Evolutionary conservation across 1,139 yeast genomes (phyloP).

Genomic region (Candida smagusa): DNA sequence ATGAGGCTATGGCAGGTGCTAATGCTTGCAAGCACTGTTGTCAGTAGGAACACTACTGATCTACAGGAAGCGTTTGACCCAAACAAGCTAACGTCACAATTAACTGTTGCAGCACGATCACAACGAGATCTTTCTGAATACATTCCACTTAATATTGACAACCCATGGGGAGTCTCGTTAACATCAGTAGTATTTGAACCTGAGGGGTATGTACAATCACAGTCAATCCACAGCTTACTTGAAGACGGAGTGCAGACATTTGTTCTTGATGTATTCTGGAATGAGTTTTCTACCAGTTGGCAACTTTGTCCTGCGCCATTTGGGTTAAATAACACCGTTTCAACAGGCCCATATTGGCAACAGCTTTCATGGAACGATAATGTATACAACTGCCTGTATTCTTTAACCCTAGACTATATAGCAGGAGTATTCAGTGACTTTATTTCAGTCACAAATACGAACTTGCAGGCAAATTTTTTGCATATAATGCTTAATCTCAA

Average conservation of each 20-base stretch:
- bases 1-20: too few species aligned
- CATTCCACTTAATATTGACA: slow-evolving; percentile 55
- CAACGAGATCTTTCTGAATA: slow-evolving; percentile 66
- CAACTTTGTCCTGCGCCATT: slow-evolving; percentile 66
- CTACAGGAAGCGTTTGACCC: too few species aligned
- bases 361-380: slow-evolving; percentile 25
- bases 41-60: too few species aligned
- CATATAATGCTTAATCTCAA: slow-evolving; percentile 49
- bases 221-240: slow-evolving; percentile 35
- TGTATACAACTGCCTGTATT: slow-evolving; percentile 39
- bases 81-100: not conserved
- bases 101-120: slow-evolving; percentile 45
- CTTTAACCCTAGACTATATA: slow-evolving; percentile 40
- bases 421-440: slow-evolving; percentile 34
- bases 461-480: slow-evolving; percentile 53
- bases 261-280: slow-evolving; percentile 66
- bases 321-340: slow-evolving; percentile 26
- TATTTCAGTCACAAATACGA: slow-evolving; percentile 49
- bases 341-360: slow-evolving; percentile 12
- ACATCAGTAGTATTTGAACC: slow-evolving; percentile 46
- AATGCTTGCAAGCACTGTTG: too few species aligned
- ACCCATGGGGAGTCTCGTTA: slow-evolving; percentile 58
- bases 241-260: slow-evolving; percentile 51
- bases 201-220: slow-evolving; percentile 50
- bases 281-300: slow-evolving; percentile 50